Base-by-base conservation (phyloP, 1,139 yeast genomes). In the Geotrichum carabidarum region DNA sequence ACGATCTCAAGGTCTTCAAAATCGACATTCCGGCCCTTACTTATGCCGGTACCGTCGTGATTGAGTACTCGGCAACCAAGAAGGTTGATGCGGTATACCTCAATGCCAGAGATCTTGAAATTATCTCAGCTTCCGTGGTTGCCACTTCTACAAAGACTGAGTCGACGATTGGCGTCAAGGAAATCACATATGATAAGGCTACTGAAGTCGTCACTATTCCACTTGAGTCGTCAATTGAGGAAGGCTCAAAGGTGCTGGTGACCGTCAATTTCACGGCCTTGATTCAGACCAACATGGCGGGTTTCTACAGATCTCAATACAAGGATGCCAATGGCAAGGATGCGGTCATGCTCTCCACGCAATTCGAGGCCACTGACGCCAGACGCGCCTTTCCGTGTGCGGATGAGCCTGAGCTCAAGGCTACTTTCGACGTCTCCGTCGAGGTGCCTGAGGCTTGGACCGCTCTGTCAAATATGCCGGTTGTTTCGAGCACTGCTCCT, bases 351-450 rank as follows among this genome's bases (percentile, higher is more conserved):
- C 83, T 88, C 35, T 83, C 94, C 42, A 87, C 96, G 7, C 96
- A 89, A 71, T 85, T 89, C 76, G 96, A 89, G 71, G 84, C 95
- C 30, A 85, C 95, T 14, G 95, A 87, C 68, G 91, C 95, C 60
- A 81, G 96, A 64, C 78, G 90, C 62, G 95, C 96, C 4, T 88
- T 89, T 76, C 96, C 96, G 17, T 87, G 93, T 68, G 83, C 84
- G 63, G 96, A 89, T 70, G 96, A 89, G 69, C 96, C 96, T 8
- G 81, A 83, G 54, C 77, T 83, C 58, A 89, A 89, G 74, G 93
- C 96, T n/a, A 79, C 84, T 48, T 89, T 87, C 67, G 82, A 82
- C 58, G 77, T 89, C 56, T 72, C 82, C 31, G 75, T 89, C 62
- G 76, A 83, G 51, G 80, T 89, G 42, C 79, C 81, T 54, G 74